Evolutionary conservation across 208 protist species (phyloP).

Genomic region (Crithidia bombi): DNA sequence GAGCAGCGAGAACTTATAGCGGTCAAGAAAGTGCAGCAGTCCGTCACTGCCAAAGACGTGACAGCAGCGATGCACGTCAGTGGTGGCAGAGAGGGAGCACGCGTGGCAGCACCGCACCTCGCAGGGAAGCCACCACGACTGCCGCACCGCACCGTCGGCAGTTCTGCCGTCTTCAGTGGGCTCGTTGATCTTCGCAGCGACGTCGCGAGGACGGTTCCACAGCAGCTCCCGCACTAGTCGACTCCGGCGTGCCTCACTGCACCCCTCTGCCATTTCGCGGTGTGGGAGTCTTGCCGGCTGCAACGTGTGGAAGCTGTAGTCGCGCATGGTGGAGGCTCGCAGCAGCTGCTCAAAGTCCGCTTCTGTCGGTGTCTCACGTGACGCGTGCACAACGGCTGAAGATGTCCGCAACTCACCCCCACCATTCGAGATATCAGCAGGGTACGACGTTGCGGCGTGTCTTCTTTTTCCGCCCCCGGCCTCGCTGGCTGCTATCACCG

Average conservation of each 20-base stretch:
- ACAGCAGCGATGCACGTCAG: conserved; percentile 39
- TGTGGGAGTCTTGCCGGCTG: too few species aligned
- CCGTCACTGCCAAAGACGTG: conserved; percentile 56
- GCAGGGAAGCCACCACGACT: conserved; percentile 30
- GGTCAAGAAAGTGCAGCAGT: conserved; percentile 54
- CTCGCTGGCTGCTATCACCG: too few species aligned
- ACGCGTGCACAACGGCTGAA: not conserved
- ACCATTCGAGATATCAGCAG: too few species aligned
- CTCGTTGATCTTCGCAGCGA: not conserved
- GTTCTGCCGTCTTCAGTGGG: not conserved
- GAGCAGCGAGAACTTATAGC: conserved; percentile 57
- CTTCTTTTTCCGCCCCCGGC: too few species aligned
- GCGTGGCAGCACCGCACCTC: conserved; percentile 47
- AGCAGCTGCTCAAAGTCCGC: conserved; percentile 13
- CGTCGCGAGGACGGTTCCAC: conserved; percentile 59
- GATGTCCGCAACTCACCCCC: too few species aligned
- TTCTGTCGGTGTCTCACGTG: not conserved
- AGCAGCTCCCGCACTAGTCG: conserved; percentile 76
- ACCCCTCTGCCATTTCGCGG: conserved; percentile 22
- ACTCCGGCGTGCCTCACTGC: conserved; percentile 25
- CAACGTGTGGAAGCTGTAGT: conserved; percentile 5
- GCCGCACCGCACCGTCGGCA: not conserved
- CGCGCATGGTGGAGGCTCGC: not conserved
- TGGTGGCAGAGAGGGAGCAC: conserved; percentile 21
- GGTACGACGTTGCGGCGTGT: too few species aligned